Percentiles rank a stretch among this genome's conserved stretches.
phyloP scores from a whole-genome alignment of 2,329 filamentous ascomycete genomes.

The Calonectria hawksworthii region DNA sequence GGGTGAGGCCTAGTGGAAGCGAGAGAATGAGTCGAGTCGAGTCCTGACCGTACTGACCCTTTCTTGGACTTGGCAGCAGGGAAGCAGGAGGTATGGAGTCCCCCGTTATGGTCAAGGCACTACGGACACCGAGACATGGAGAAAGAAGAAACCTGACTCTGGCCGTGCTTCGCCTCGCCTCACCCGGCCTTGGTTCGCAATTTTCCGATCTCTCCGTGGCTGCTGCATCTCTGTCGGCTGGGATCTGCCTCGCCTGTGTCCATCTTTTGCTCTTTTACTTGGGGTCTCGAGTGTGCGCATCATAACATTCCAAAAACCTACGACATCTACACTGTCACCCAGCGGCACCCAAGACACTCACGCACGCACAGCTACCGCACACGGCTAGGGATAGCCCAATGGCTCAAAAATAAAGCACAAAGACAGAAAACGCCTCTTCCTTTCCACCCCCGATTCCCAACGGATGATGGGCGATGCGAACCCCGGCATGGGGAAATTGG shows the following conservation, averaged over 20 bases:
- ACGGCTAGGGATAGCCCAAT: not conserved
- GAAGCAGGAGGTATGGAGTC: not conserved
- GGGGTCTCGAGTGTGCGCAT: not conserved
- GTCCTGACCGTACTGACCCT: not conserved
- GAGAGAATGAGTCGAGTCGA: conserved; percentile 8
- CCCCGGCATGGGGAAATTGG: conserved; percentile 29
- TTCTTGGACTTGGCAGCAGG: not conserved
- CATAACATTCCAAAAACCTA: not conserved
- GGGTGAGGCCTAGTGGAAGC: not conserved
- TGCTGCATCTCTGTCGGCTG: not conserved
- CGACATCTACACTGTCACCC: not conserved
- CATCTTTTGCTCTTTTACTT: not conserved
- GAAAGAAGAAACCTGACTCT: conserved; percentile 1
- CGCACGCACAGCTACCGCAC: not conserved
- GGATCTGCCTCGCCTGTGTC: not conserved
- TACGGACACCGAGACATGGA: not conserved
- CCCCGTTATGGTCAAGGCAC: not conserved
- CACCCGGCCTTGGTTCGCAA: conserved; percentile 4
- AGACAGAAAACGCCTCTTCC: not conserved
- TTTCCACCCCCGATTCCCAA: conserved; percentile 15
- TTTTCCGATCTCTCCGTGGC: conserved; percentile 5
- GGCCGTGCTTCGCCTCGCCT: not conserved
- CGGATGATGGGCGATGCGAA: conserved; percentile 21
- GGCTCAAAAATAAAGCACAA: not conserved
- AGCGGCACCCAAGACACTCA: not conserved